Percentiles rank a stretch among this genome's conserved stretches.
phyloP scores from a whole-genome alignment of 1,139 yeast species.

The Protomyces gravidus region DNA sequence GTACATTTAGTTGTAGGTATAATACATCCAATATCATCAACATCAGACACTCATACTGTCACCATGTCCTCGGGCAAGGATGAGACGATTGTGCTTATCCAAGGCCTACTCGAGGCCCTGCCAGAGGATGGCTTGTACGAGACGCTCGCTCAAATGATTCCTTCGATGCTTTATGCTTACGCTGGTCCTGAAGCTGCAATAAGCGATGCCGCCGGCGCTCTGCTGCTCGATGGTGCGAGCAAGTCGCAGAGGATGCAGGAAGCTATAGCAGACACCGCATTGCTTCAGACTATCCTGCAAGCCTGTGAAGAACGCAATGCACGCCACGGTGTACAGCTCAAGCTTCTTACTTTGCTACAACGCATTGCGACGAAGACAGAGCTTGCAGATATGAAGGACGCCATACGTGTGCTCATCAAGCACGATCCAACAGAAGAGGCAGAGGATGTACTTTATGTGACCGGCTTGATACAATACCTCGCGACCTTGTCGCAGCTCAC shows the following conservation, averaged over 20 bases:
- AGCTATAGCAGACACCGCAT: background rate
- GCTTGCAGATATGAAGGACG: background rate
- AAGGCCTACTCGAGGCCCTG: background rate
- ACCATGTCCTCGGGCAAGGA: background rate
- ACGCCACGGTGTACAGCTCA: background rate
- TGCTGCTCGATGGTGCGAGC: background rate
- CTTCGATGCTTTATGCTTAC: background rate
- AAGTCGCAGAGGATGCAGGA: background rate
- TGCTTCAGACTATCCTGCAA: background rate
- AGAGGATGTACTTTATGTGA: background rate
- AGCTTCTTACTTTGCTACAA: background rate
- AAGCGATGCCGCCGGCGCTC: background rate
- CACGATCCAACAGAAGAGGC: background rate
- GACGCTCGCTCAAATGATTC: background rate
- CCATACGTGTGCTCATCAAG: background rate
- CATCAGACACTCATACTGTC: too few species aligned
- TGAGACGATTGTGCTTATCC: background rate
- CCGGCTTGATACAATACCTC: background rate
- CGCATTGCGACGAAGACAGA: background rate
- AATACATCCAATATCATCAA: too few species aligned
- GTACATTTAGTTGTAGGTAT: too few species aligned
- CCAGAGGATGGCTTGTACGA: background rate
- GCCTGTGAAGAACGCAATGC: background rate
- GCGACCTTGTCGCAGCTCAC: background rate
- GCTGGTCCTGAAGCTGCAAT: background rate